Conservation (phyloP, 331 rosid genomes). For the Rhamnella rubrinervis region DNA sequence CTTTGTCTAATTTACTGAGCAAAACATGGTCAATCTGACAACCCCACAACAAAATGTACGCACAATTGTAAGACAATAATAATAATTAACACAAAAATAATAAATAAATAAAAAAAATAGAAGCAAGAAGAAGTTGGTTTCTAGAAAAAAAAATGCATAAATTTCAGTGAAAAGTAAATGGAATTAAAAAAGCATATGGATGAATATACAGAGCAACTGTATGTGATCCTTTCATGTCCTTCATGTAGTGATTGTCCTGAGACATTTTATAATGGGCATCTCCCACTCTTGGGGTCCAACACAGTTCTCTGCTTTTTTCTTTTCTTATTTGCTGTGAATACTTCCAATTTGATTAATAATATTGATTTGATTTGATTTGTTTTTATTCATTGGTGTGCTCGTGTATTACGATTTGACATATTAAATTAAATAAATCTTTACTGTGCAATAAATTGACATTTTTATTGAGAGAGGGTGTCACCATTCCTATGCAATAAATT, state of each 20-base stretch:
- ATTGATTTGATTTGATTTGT: not conserved
- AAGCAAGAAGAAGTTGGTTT: not conserved
- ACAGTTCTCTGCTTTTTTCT: not conserved
- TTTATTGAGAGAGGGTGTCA: no score
- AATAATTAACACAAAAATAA: not conserved
- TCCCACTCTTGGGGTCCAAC: constrained; percentile 51
- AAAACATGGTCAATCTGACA: constrained; percentile 64
- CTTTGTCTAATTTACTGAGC: constrained; percentile 14
- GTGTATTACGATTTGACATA: not conserved
- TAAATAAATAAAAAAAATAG: not conserved
- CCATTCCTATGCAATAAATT: no score
- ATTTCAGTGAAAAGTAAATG: constrained; percentile 46
- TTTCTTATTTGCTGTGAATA: constrained; percentile 7
- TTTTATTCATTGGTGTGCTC: no score
- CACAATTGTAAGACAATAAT: not conserved
- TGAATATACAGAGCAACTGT: constrained; percentile 42
- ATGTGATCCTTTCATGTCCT: constrained; percentile 43
- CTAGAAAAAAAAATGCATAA: constrained; percentile 29
- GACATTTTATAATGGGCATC: constrained; percentile 58
- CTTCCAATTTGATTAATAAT: not conserved
- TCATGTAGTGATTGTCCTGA: constrained; percentile 35
- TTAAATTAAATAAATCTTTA: no score
- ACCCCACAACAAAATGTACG: constrained; percentile 33
- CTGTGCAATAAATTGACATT: no score
- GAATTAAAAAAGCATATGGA: constrained; percentile 42